Base-by-base conservation (phyloP, 2,329 filamentous ascomycete species). In the Aspergillus ochraceus region DNA sequence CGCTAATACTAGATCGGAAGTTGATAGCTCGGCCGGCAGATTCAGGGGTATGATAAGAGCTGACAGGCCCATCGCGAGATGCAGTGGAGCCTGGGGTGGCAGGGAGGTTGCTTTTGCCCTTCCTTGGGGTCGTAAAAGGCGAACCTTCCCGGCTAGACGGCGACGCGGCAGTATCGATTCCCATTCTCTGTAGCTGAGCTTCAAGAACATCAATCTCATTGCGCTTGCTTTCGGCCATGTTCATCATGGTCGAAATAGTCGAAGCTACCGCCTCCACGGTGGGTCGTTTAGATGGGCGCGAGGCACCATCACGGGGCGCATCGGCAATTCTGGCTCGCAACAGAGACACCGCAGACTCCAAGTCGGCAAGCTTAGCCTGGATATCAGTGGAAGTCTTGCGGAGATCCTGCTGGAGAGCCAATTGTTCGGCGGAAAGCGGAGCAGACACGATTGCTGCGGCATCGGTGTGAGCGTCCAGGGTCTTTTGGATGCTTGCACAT, bases 191-290 rank as follows among this genome's bases (percentile, higher is more conserved):
- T 79, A 99, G 86, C 72, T 97, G 91, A 52, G 88, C 86, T 77
- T 98, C 95, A 32, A 98, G 83, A 6, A 97, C 86, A 73, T 97
- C 92, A 55, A 99, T 88, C 68, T 98, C 94, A 59, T 89, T 91
- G 71, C 90, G 95, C 72, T 91, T 90, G 78, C 92, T 91, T 80
- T 98, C 91, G 0, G 90, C 90, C 89, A 97, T 94, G 60, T 82
- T 85, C 36, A 93, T 97, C 90, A 99, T 93, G 71, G 95, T 97
- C 59, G 83, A 82, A 65, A 99, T 96, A 1, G 95, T 99, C 60
- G 90, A 91, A 66, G 93, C 89, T 20, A 99, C 91, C 0, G 92
- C 91, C 68, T 97, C 95, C 10, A 97, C 91, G 0, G 93, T 97
- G 0, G 95, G 95, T 4, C 88, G 85, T 54, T 83, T 68, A 47